A percentile compares a stretch with the other conserved stretches of the same genome.
Evolutionary conservation across 345 rosid species (phyloP).

Genomic region (Garcia nutans): DNA sequence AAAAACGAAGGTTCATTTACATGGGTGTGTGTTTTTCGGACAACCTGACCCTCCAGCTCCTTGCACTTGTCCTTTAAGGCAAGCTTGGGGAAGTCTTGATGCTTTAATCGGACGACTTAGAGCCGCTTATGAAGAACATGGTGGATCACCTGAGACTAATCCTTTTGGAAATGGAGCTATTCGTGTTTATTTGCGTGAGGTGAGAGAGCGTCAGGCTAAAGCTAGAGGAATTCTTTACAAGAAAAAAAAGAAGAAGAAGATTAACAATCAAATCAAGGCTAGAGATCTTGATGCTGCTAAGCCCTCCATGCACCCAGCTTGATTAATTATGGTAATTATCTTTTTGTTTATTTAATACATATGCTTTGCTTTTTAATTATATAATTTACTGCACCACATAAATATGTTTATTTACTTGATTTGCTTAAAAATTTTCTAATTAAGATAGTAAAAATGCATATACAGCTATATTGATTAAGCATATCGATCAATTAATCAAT

Average conservation of each 20-base stretch:
- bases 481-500: background rate
- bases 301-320: conserved; percentile 28
- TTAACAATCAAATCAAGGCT: conserved; percentile 30
- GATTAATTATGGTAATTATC: conserved; percentile 28
- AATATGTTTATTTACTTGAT: background rate
- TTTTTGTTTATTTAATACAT: background rate
- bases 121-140: conserved; percentile 83
- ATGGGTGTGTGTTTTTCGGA: conserved; percentile 73
- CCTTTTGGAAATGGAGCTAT: conserved; percentile 81
- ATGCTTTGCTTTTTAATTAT: too few relatives aligned
- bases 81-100: conserved; percentile 94
- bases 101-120: conserved; percentile 80
- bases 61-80: conserved; percentile 72
- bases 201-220: conserved; percentile 76
- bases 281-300: conserved; percentile 23
- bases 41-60: conserved; percentile 87
- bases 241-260: conserved; percentile 78
- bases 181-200: conserved; percentile 68
- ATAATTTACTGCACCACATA: too few relatives aligned
- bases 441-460: background rate
- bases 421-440: background rate
- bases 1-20: conserved; percentile 75
- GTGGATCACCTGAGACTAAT: conserved; percentile 62
- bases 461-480: too few relatives aligned
- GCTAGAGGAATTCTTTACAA: conserved; percentile 79